Conservation (phyloP, 805 yeast genomes). For the Candida insectorum region DNA sequence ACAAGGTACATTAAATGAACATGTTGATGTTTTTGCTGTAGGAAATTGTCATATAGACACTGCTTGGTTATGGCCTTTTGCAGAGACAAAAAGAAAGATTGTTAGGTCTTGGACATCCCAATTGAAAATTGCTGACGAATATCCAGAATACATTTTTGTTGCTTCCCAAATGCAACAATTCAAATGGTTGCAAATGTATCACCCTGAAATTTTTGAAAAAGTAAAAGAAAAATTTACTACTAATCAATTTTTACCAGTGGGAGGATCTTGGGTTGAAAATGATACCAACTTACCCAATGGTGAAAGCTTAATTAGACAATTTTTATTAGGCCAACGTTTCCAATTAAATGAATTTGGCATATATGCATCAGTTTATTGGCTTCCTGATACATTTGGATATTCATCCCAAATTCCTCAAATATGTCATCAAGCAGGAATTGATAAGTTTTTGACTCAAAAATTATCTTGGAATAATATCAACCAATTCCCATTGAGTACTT, state of each 20-base stretch:
- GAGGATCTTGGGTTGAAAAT: conserved; percentile 98
- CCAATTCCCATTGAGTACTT: conserved; percentile 82
- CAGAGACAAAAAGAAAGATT: conserved; percentile 88
- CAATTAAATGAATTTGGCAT: conserved; percentile 76
- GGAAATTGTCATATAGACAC: conserved; percentile 98
- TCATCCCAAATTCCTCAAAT: conserved; percentile 93
- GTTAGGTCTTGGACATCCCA: conserved; percentile 97
- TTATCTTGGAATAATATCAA: conserved; percentile 96
- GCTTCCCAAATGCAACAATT: conserved; percentile 97
- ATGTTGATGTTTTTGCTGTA: conserved; percentile 70
- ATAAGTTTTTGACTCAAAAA: conserved; percentile 86
- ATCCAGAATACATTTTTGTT: conserved; percentile 90
- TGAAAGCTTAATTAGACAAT: conserved; percentile 85
- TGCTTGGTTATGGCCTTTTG: conserved; percentile 99
- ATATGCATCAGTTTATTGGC: conserved; percentile 80
- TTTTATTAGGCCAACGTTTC: conserved; percentile 85
- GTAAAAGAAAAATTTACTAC: conserved; percentile 63
- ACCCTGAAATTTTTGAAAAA: conserved; percentile 71
- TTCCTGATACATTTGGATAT: conserved; percentile 97
- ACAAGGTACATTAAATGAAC: conserved; percentile 22
- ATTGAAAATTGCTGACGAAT: conserved; percentile 73
- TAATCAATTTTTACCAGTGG: conserved; percentile 83
- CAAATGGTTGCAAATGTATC: conserved; percentile 84
- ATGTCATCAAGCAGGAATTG: conserved; percentile 82
- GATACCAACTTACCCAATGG: conserved; percentile 96